Percentiles rank a stretch among this genome's conserved stretches.
phyloP scores from a whole-genome alignment of 2,329 filamentous ascomycete species.

The Orbilia blumenaviensis region DNA sequence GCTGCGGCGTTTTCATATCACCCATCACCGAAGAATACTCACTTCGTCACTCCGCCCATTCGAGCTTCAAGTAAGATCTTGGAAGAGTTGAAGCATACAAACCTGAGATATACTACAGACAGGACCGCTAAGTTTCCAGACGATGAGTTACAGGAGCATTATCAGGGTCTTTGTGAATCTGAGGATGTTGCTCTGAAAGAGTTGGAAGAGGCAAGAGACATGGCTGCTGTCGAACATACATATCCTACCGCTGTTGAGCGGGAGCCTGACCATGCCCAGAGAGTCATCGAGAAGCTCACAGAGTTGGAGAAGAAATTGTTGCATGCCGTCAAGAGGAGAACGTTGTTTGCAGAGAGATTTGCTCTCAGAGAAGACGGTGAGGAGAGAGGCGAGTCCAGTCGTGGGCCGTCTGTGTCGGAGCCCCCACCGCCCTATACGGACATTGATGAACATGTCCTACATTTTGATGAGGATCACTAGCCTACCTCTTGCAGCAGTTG shows the following conservation, averaged over 20 bases:
- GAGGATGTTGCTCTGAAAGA: constrained; percentile 43
- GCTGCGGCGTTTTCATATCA: constrained; percentile 51
- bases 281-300: constrained; percentile 49
- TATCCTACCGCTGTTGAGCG: constrained; percentile 13
- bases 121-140: constrained; percentile 36
- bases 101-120: constrained; percentile 31
- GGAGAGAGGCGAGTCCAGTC: constrained; percentile 48
- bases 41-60: constrained; percentile 46
- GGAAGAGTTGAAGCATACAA: constrained; percentile 38
- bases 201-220: constrained; percentile 39
- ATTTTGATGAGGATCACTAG: constrained; percentile 47
- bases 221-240: constrained; percentile 40
- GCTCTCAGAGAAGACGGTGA: constrained; percentile 24
- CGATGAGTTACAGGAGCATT: constrained; percentile 52
- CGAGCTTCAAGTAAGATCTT: constrained; percentile 50
- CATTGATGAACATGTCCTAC: constrained; percentile 36
- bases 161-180: constrained; percentile 32
- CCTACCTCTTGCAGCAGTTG: neutral
- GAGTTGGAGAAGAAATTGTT: constrained; percentile 47
- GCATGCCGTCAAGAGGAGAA: constrained; percentile 44
- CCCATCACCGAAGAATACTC: constrained; percentile 45
- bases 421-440: constrained; percentile 50
- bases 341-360: constrained; percentile 41
- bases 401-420: constrained; percentile 42
- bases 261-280: constrained; percentile 34